A percentile compares a stretch with the other conserved stretches of the same genome.
Evolutionary conservation across 2,329 filamentous ascomycete genomes (phyloP).

Genomic region (Purpureocillium lavendulum): DNA sequence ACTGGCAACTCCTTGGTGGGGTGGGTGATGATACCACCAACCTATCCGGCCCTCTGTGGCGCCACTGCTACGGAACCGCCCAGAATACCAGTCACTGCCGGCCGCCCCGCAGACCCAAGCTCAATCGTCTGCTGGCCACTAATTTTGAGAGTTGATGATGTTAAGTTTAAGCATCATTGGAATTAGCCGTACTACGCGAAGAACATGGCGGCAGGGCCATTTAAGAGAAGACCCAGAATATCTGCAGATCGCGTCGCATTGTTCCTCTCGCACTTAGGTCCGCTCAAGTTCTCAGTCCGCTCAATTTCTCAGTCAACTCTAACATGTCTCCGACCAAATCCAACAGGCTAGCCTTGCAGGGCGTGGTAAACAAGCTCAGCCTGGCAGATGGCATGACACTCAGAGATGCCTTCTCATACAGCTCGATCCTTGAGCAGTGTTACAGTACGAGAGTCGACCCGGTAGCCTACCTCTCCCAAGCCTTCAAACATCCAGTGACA

Average conservation of each 20-base stretch:
- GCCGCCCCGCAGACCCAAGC: too few species aligned
- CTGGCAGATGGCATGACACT: conserved; percentile 3
- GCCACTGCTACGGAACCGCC: too few species aligned
- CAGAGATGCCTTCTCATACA: conserved; percentile 1
- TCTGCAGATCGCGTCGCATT: neutral
- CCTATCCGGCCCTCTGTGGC: too few species aligned
- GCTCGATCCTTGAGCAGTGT: conserved; percentile 1
- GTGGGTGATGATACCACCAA: too few species aligned
- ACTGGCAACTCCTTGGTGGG: too few species aligned
- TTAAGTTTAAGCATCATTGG: too few species aligned
- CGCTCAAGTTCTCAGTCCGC: neutral
- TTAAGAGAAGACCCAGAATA: neutral
- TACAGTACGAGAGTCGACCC: conserved; percentile 1
- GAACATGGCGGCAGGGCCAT: neutral
- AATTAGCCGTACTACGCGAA: too few species aligned
- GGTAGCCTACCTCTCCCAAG: conserved; percentile 3
- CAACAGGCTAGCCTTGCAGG: neutral
- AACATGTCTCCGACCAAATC: neutral
- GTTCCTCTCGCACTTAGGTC: too few species aligned
- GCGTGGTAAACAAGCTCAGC: conserved; percentile 8
- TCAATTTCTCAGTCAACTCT: neutral
- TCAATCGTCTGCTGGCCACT: too few species aligned
- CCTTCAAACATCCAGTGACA: conserved; percentile 7
- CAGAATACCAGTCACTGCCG: too few species aligned
- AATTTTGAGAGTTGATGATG: too few species aligned